A percentile compares a stretch with the other conserved stretches of the same genome.
These are phyloP conservation scores for Aspergillus glaucus DNA, from an alignment of 2,329 filamentous ascomycete genomes.

Conservation along the genomic window DNA sequence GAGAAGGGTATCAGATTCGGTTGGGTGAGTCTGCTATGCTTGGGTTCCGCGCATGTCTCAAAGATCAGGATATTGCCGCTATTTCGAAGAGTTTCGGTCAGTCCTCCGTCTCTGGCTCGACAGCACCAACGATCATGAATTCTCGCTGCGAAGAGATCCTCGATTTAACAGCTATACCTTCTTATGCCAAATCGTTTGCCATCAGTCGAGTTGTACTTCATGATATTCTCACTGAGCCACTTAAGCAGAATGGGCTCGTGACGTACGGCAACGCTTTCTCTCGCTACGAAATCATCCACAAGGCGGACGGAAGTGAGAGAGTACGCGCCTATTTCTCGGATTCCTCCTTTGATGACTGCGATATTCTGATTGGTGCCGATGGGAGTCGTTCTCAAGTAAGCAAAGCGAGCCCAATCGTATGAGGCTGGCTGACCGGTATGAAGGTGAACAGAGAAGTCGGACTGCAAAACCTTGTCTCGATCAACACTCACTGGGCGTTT, in stretches of 20 bases:
- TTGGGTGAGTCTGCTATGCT: neutral
- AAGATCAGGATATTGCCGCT: neutral
- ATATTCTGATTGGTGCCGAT: neutral
- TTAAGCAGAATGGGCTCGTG: neutral
- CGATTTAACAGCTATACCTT: conserved; percentile 1
- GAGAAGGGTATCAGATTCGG: neutral
- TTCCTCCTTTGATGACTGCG: neutral
- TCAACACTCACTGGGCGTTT: neutral
- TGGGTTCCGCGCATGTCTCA: neutral
- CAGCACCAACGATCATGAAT: neutral
- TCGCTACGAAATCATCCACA: neutral
- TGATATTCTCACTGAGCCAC: neutral
- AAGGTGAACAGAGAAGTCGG: neutral
- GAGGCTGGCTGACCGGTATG: no score
- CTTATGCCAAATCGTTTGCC: neutral
- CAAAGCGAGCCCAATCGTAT: neutral
- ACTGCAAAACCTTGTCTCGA: neutral
- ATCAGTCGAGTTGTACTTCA: neutral
- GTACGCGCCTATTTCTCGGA: neutral
- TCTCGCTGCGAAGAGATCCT: neutral
- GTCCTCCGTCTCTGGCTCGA: neutral
- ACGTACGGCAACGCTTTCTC: neutral
- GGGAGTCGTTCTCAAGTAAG: neutral
- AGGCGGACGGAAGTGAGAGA: neutral
- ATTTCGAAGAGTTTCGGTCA: neutral